A percentile compares a stretch with the other conserved stretches of the same genome.
phyloP scores from a whole-genome alignment of 2,329 filamentous ascomycete species.

The Ophiocordyceps robertsii region DNA sequence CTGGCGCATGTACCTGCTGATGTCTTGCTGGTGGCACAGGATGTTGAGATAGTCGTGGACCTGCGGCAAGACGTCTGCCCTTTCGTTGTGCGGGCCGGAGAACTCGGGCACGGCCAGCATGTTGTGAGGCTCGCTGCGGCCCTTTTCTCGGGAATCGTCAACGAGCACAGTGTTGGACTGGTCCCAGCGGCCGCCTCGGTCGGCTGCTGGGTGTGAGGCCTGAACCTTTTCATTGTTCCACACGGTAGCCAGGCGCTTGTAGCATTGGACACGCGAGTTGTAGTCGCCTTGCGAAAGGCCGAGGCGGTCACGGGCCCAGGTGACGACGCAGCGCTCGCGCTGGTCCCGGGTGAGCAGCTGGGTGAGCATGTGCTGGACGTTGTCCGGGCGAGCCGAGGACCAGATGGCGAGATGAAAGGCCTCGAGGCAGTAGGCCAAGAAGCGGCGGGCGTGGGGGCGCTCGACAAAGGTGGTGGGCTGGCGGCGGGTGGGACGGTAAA shows the following conservation, averaged over 20 bases:
- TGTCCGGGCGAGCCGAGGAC: conserved; percentile 69
- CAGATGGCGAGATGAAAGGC: conserved; percentile 77
- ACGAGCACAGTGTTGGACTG: conserved; percentile 82
- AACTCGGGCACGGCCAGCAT: conserved; percentile 74
- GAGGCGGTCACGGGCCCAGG: conserved; percentile 71
- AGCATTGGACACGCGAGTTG: conserved; percentile 62
- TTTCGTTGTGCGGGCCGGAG: conserved; percentile 27
- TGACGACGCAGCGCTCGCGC: conserved; percentile 43
- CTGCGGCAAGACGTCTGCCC: conserved; percentile 33
- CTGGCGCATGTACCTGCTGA: conserved; percentile 46
- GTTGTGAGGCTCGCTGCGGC: conserved; percentile 70
- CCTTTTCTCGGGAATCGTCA: conserved; percentile 76
- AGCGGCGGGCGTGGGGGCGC: conserved; percentile 54
- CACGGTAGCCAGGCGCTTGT: conserved; percentile 66
- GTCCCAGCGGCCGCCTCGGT: conserved; percentile 42
- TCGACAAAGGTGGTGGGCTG: conserved; percentile 39
- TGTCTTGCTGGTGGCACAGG: conserved; percentile 39
- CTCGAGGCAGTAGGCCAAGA: conserved; percentile 60
- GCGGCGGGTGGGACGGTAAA: conserved; percentile 50
- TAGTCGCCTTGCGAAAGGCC: conserved; percentile 54
- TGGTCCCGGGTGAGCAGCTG: conserved; percentile 47
- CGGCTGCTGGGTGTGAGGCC: conserved; percentile 28
- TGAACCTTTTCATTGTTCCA: conserved; percentile 45
- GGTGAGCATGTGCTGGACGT: conserved; percentile 55
- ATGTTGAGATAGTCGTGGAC: conserved; percentile 49